Conservation (phyloP, 177 flowering plant genomes). For the Vitis hybrid region DNA sequence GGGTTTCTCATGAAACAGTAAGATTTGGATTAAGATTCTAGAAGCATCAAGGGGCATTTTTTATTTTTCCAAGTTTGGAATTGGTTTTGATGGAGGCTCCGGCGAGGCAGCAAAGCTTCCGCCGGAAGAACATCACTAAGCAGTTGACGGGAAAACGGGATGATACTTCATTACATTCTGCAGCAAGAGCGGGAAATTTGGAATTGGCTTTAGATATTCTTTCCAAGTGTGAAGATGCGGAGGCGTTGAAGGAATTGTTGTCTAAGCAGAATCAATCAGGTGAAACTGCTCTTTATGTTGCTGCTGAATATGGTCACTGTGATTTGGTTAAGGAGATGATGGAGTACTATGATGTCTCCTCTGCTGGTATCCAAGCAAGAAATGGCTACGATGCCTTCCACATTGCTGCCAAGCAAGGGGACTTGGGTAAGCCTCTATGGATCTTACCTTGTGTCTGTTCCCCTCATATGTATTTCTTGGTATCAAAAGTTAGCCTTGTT, state of each 20-base stretch:
- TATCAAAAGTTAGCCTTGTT: background rate
- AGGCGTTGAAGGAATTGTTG: conserved; percentile 46
- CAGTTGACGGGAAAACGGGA: conserved; percentile 31
- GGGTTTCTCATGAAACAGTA: conserved; percentile 2
- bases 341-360: conserved; percentile 46
- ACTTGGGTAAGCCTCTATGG: conserved; percentile 48
- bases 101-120: background rate
- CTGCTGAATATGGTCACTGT: conserved; percentile 69
- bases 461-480: background rate
- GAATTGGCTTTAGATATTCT: conserved; percentile 34
- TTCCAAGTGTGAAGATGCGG: conserved; percentile 28
- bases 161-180: conserved; percentile 30
- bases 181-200: conserved; percentile 29
- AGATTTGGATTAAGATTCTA: background rate
- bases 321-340: conserved; percentile 72
- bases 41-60: no score
- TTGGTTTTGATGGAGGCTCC: conserved; percentile 2
- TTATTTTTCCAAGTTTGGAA: background rate
- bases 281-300: conserved; percentile 76
- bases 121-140: conserved; percentile 28
- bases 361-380: conserved; percentile 73
- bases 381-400: conserved; percentile 91
- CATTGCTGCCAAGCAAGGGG: conserved; percentile 90
- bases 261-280: conserved; percentile 73
- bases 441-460: background rate